A percentile compares a stretch with the other conserved stretches of the same genome.
phyloP scores from a whole-genome alignment of 2,329 filamentous ascomycete species.

The Thelonectria rubi region DNA sequence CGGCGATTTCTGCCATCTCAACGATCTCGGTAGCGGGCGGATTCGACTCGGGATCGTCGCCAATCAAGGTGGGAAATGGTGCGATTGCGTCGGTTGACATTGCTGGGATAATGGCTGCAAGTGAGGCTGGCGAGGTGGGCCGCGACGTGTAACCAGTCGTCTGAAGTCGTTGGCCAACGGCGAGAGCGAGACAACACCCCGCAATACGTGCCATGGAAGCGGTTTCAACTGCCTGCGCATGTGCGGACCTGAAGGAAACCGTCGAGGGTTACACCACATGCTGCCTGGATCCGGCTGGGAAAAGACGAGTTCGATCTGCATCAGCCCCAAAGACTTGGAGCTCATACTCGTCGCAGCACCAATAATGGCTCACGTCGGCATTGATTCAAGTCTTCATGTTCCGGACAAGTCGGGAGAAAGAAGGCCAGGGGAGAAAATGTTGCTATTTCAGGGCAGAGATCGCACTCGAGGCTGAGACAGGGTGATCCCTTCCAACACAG shows the following conservation, averaged over 20 bases:
- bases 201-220: neutral
- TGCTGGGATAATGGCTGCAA: conserved; percentile 42
- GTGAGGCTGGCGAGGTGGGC: conserved; percentile 36
- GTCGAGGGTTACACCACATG: neutral
- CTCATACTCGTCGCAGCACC: neutral
- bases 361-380: neutral
- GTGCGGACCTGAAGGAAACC: conserved; percentile 1
- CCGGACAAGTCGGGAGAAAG: neutral
- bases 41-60: conserved; percentile 30
- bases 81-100: conserved; percentile 12
- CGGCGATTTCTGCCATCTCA: conserved; percentile 28
- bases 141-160: conserved; percentile 27
- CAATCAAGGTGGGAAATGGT: conserved; percentile 33
- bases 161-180: conserved; percentile 8
- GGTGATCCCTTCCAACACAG: conserved; percentile 10
- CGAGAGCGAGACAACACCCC: conserved; percentile 14
- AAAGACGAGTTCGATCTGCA: neutral
- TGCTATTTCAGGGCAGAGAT: neutral
- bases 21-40: conserved; percentile 31
- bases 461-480: conserved; percentile 3
- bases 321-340: neutral
- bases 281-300: neutral
- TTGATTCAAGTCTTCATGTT: neutral
- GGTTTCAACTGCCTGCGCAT: conserved; percentile 13
- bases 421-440: neutral